Evolutionary conservation across 2,329 filamentous ascomycete species (phyloP).

Genomic region (Stagonosporopsis cucurbitacearum): DNA sequence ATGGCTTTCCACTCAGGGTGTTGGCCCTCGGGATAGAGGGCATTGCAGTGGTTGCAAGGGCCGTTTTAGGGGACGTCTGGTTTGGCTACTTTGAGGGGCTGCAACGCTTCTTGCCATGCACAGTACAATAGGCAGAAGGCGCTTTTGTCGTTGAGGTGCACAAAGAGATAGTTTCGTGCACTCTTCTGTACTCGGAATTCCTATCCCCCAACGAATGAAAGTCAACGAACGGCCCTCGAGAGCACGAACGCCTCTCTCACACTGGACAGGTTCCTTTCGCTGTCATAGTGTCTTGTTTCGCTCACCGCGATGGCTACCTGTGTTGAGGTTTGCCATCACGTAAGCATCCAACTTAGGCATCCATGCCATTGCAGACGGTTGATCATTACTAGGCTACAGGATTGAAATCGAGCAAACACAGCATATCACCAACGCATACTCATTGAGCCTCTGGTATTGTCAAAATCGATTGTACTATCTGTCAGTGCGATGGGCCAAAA

Average conservation of each 20-base stretch:
- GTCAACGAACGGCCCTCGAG: too few species aligned
- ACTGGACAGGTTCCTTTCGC: not conserved
- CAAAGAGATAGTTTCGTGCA: not conserved
- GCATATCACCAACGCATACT: not conserved
- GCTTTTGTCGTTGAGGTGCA: not conserved
- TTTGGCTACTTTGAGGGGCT: not conserved
- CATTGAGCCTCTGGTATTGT: not conserved
- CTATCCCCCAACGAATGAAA: not conserved
- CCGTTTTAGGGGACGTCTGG: not conserved
- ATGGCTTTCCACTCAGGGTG: not conserved
- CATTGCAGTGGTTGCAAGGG: too few species aligned
- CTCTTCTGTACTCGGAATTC: not conserved
- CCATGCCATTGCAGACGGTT: too few species aligned
- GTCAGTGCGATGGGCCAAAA: not conserved
- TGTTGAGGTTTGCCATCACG: not conserved
- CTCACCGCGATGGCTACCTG: too few species aligned
- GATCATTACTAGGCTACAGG: conserved; percentile 3
- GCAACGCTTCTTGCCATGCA: not conserved
- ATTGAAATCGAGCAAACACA: not conserved
- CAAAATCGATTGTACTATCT: too few species aligned
- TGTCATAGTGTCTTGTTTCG: not conserved
- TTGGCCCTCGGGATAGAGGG: not conserved
- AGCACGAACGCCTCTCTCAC: not conserved
- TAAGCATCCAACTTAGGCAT: not conserved
- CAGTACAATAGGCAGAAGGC: not conserved